Conservation (phyloP, 331 rosid genomes). For the Erythrophleum ivorense region DNA sequence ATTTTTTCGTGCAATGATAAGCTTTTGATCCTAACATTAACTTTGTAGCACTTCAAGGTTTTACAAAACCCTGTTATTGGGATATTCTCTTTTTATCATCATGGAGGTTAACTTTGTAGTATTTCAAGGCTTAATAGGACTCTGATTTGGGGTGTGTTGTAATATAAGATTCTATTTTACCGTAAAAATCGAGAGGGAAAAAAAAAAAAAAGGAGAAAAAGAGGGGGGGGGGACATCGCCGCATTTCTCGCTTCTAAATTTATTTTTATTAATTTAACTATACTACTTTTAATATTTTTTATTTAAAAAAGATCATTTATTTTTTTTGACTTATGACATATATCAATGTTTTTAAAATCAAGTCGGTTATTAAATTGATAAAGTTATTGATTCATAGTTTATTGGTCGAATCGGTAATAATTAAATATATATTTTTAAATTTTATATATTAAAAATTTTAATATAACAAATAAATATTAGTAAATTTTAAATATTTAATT, state of each 20-base stretch:
- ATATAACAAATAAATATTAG: no score
- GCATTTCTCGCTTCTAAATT: background rate
- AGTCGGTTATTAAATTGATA: no score
- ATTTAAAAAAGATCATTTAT: background rate
- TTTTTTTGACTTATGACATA: no score
- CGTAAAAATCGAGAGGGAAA: background rate
- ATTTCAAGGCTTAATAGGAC: slow-evolving; percentile 11
- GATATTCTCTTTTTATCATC: background rate
- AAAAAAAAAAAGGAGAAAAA: background rate
- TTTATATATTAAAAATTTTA: no score
- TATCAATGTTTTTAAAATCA: no score
- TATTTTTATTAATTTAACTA: no score
- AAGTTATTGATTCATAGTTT: no score
- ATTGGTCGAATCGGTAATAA: no score
- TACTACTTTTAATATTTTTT: background rate
- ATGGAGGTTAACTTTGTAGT: background rate
- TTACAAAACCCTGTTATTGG: background rate
- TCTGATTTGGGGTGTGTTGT: background rate
- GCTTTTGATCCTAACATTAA: no score
- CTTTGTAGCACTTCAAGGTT: background rate
- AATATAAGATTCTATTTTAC: background rate
- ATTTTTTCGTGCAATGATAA: background rate
- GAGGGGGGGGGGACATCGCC: background rate
- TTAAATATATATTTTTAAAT: no score
- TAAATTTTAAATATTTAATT: no score